phyloP scores from a whole-genome alignment of 805 yeast genomes.

The Diddensiella transvaalensis region DNA sequence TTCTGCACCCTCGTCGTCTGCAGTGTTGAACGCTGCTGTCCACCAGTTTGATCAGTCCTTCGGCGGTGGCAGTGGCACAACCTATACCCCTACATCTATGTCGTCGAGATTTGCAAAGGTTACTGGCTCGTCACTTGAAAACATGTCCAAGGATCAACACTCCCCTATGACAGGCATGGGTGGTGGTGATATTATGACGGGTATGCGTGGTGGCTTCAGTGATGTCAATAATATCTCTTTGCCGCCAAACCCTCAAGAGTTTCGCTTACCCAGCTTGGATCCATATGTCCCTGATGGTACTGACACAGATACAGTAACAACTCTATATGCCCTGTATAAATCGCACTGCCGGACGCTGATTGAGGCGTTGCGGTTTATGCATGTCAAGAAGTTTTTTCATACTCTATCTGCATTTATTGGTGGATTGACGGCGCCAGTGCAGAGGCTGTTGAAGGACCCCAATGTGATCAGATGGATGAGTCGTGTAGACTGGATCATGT shows the following conservation, averaged over 20 bases:
- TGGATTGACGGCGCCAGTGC: constrained; percentile 61
- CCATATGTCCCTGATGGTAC: constrained; percentile 40
- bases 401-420: constrained; percentile 49
- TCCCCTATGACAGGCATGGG: not conserved
- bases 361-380: constrained; percentile 65
- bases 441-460: constrained; percentile 51
- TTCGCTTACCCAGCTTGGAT: constrained; percentile 35
- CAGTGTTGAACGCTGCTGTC: not conserved
- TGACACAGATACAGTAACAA: constrained; percentile 57
- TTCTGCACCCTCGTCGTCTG: not conserved
- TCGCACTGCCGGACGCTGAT: constrained; percentile 62
- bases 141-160: not conserved
- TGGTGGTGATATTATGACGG: not conserved
- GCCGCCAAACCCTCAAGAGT: constrained; percentile 8
- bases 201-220: constrained; percentile 3
- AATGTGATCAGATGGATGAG: constrained; percentile 58
- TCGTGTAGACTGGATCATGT: constrained; percentile 63
- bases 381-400: constrained; percentile 56
- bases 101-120: not conserved
- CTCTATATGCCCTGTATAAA: constrained; percentile 58
- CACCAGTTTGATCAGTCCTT: not conserved
- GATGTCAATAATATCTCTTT: constrained; percentile 18
- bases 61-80: not conserved
- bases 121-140: not conserved
- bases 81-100: constrained; percentile 8